Conservation (phyloP, 2,329 filamentous ascomycete genomes). For the Daldinia sp. region DNA sequence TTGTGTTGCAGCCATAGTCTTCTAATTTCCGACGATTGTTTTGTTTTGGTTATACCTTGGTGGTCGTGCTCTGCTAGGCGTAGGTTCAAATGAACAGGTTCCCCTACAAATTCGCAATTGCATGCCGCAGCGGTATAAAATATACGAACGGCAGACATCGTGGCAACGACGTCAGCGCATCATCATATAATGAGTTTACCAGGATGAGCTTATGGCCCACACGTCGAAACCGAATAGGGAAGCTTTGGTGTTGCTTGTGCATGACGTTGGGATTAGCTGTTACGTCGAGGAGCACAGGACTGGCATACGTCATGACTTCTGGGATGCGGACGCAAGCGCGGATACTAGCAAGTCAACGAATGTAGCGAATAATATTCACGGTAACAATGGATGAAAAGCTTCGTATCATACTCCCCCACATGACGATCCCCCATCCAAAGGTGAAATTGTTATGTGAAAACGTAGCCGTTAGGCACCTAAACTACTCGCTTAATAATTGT, state of each 20-base stretch:
- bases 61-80: too few relatives aligned
- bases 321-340: not conserved
- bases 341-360: not conserved
- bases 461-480: too few relatives aligned
- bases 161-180: conserved; percentile 29
- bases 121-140: too few relatives aligned
- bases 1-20: conserved; percentile 66
- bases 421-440: not conserved
- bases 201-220: conserved; percentile 7
- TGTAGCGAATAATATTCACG: too few relatives aligned
- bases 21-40: not conserved
- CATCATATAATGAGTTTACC: conserved; percentile 15
- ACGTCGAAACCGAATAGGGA: not conserved
- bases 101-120: too few relatives aligned
- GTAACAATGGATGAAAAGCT: not conserved
- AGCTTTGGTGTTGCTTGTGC: conserved; percentile 9
- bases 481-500: too few relatives aligned
- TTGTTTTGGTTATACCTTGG: not conserved
- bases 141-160: not conserved
- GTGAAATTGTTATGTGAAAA: too few relatives aligned
- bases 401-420: not conserved
- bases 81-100: too few relatives aligned
- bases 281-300: not conserved
- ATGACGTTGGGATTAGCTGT: conserved; percentile 31
- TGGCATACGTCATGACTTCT: conserved; percentile 32